Evolutionary conservation across 2,329 filamentous ascomycete genomes (phyloP).

Genomic region (Pestalotiopsis fici): DNA sequence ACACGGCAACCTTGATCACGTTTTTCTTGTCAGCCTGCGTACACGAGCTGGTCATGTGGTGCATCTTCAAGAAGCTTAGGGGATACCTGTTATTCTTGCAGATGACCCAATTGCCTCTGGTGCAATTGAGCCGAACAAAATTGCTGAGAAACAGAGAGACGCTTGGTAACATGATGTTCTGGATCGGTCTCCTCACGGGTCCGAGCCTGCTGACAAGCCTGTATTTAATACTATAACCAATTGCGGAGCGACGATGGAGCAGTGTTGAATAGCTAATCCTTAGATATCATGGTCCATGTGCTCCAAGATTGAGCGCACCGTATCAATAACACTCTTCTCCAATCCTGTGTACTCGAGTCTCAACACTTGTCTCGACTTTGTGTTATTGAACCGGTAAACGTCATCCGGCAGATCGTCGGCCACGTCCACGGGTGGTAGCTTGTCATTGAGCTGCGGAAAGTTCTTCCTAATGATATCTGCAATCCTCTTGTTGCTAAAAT

Average conservation of each 20-base stretch:
- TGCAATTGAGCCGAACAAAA: conserved; percentile 65
- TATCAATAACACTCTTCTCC: conserved; percentile 61
- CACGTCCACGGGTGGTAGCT: conserved; percentile 43
- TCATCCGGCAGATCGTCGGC: conserved; percentile 44
- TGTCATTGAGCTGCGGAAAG: conserved; percentile 52
- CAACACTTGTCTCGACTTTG: conserved; percentile 53
- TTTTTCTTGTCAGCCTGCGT: conserved; percentile 72
- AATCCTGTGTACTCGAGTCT: conserved; percentile 60
- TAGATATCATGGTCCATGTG: background rate
- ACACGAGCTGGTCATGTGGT: conserved; percentile 80
- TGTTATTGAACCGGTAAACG: conserved; percentile 58
- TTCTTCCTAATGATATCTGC: conserved; percentile 55
- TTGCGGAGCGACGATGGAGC: background rate
- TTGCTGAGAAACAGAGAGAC: conserved; percentile 63
- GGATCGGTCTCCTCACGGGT: conserved; percentile 76
- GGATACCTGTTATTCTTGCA: conserved; percentile 75
- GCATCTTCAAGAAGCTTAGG: conserved; percentile 75
- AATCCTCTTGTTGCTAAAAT: conserved; percentile 63
- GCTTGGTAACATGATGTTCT: conserved; percentile 75
- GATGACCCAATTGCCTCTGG: conserved; percentile 73
- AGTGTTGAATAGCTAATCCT: background rate
- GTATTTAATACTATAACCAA: conserved; percentile 55
- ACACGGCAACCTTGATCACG: conserved; percentile 73
- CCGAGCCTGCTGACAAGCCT: conserved; percentile 67
- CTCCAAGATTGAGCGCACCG: conserved; percentile 44